Evolutionary conservation across 129 eudicot species (phyloP).

Genomic region (Helichrysum umbraculigerum): DNA sequence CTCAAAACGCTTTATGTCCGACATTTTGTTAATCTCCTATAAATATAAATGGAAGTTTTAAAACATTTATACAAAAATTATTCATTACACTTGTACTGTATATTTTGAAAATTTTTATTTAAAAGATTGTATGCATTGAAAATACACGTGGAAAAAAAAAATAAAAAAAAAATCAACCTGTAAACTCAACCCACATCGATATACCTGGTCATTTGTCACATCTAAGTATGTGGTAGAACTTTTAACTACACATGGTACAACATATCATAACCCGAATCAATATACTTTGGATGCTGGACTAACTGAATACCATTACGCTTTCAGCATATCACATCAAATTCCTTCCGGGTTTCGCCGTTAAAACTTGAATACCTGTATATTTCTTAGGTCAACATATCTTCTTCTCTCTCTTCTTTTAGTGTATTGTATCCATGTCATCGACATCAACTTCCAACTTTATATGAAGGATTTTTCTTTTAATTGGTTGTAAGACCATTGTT

Average conservation of each 20-base stretch:
- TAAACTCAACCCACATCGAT: neutral
- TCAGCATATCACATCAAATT: neutral
- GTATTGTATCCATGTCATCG: too few species aligned
- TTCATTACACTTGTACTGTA: too few species aligned
- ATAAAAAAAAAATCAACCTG: neutral
- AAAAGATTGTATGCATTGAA: neutral
- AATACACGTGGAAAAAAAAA: neutral
- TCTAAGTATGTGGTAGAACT: neutral
- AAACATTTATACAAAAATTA: too few species aligned
- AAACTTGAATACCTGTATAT: neutral
- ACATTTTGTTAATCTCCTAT: too few species aligned
- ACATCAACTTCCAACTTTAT: too few species aligned
- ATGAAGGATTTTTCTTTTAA: neutral
- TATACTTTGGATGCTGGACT: neutral
- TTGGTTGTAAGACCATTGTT: constrained; percentile 4
- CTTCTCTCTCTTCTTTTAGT: neutral
- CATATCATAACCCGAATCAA: neutral
- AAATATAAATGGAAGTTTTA: too few species aligned
- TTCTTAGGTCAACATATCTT: neutral
- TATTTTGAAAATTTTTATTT: neutral
- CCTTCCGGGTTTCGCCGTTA: neutral
- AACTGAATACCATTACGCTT: neutral
- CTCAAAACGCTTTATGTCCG: neutral
- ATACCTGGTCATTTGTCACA: neutral
- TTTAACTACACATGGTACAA: too few species aligned